Evolutionary conservation across 169 alveolate species (phyloP).

Genomic region (Plasmodium inui): DNA sequence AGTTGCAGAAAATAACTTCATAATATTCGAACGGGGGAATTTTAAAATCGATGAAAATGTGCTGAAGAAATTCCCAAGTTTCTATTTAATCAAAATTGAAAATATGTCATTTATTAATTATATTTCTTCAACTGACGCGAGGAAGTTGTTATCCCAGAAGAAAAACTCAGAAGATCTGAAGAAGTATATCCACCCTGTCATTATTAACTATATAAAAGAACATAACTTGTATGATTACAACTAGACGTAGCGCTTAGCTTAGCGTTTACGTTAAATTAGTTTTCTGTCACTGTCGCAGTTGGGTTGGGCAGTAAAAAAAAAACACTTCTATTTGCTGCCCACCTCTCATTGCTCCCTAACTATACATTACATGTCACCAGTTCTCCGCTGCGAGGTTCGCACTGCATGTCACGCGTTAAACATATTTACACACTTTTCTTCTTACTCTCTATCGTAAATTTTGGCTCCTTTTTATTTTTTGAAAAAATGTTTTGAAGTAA

Average conservation of each 20-base stretch:
- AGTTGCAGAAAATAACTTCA: conserved; percentile 52
- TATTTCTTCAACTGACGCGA: conserved; percentile 65
- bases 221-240: conserved; percentile 23
- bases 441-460: not conserved
- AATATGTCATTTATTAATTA: conserved; percentile 41
- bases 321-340: not conserved
- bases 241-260: not conserved
- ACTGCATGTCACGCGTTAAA: not conserved
- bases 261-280: conserved; percentile 6
- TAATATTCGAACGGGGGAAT: conserved; percentile 58
- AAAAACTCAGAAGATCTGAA: conserved; percentile 43
- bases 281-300: not conserved
- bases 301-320: not conserved
- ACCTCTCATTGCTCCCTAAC: not conserved
- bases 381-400: not conserved
- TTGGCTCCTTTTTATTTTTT: not conserved
- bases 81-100: conserved; percentile 47
- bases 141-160: conserved; percentile 29
- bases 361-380: not conserved
- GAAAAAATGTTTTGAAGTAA: not conserved
- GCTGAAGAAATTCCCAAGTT: conserved; percentile 40
- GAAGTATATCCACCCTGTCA: conserved; percentile 23
- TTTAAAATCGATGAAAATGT: conserved; percentile 39
- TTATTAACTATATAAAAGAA: conserved; percentile 41
- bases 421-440: not conserved